Percentiles rank a stretch among this genome's conserved stretches.
Conservation (phyloP, 768 basidiomycete genomes). For the Tremella yokohamensis region DNA sequence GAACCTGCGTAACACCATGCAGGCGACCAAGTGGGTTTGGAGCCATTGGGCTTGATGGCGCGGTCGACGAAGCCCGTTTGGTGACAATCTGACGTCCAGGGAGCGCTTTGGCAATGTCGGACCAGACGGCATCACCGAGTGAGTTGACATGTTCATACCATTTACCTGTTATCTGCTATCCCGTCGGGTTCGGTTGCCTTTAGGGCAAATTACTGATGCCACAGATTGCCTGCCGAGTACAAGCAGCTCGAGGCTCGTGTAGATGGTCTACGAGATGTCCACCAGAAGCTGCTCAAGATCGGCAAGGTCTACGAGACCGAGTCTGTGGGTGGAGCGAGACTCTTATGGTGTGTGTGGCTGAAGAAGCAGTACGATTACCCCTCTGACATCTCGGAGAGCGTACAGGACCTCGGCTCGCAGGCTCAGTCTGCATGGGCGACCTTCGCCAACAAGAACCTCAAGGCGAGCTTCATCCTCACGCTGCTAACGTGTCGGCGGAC, state of each 20-base stretch:
- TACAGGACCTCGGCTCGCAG: conserved; percentile 41
- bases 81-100: conserved; percentile 22
- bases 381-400: conserved; percentile 60
- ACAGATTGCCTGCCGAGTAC: conserved; percentile 66
- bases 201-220: not conserved
- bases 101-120: conserved; percentile 86
- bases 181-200: not conserved
- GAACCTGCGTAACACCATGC: conserved; percentile 47
- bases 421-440: conserved; percentile 45
- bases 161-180: not conserved
- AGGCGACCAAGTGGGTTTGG: conserved; percentile 44
- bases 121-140: conserved; percentile 89
- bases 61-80: not conserved
- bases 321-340: conserved; percentile 50
- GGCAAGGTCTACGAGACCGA: conserved; percentile 84
- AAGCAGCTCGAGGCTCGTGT: conserved; percentile 92
- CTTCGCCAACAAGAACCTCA: conserved; percentile 52
- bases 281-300: conserved; percentile 73
- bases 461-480: conserved; percentile 30
- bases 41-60: not conserved
- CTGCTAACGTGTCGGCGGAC: not conserved
- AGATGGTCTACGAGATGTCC: conserved; percentile 79
- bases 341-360: not conserved
- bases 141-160: conserved; percentile 54
- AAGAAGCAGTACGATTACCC: conserved; percentile 57